phyloP scores from a whole-genome alignment of 495 filamentous ascomycete genomes.

The Halenospora varia region DNA sequence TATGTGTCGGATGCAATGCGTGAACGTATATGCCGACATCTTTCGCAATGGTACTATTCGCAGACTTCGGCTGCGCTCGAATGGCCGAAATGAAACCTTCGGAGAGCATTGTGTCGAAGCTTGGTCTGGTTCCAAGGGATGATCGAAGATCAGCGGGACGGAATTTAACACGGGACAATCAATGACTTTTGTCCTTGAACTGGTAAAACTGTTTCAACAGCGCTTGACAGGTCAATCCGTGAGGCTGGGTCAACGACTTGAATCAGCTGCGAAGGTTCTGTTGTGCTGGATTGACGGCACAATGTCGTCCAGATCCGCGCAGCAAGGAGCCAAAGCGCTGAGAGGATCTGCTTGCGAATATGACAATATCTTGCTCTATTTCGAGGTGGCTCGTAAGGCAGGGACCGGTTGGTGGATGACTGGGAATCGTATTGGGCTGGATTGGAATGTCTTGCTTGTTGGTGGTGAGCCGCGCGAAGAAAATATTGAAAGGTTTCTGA shows the following conservation, averaged over 20 bases:
- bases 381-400: not conserved
- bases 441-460: not conserved
- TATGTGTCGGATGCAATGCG: constrained; percentile 69
- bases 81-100: constrained; percentile 79
- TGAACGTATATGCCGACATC: constrained; percentile 84
- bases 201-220: no score
- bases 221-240: no score
- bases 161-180: no score
- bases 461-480: not conserved
- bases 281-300: no score
- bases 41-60: constrained; percentile 61
- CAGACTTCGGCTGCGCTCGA: constrained; percentile 55
- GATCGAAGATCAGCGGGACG: no score
- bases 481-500: not conserved
- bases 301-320: no score
- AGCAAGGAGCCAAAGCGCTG: no score
- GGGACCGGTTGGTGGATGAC: not conserved
- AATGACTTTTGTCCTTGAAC: no score
- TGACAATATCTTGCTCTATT: no score
- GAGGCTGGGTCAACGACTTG: no score
- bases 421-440: not conserved
- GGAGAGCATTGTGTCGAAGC: constrained; percentile 47
- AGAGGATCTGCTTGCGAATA: no score
- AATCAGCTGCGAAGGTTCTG: no score
- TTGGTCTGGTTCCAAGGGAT: not conserved